Evolutionary conservation across 768 basidiomycete genomes (phyloP).

Genomic region (Tubosaeta sp.): DNA sequence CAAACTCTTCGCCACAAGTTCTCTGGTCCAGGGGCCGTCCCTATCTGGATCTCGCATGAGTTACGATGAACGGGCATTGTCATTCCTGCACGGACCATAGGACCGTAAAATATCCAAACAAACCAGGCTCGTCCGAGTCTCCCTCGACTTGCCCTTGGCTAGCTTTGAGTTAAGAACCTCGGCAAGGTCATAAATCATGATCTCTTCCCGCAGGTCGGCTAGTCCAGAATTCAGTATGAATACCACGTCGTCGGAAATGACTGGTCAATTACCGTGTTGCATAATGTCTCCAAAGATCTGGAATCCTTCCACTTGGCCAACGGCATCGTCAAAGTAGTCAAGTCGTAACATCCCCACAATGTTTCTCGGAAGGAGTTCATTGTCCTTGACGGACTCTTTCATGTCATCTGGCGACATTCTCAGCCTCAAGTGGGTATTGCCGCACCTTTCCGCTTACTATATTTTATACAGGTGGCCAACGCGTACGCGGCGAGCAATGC

Average conservation of each 20-base stretch:
- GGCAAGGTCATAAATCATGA: constrained; percentile 13
- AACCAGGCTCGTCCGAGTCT: constrained; percentile 20
- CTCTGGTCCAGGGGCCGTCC: constrained; percentile 7
- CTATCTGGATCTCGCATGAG: constrained; percentile 6
- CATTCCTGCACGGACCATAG: constrained; percentile 10
- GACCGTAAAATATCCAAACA: constrained; percentile 20
- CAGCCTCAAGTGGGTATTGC: rapidly evolving
- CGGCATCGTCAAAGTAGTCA: constrained; percentile 23
- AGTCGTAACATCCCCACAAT: constrained; percentile 18
- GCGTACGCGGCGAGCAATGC: constrained; percentile 21
- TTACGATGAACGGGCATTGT: no score
- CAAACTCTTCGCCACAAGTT: constrained; percentile 14
- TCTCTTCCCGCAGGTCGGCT: constrained; percentile 14
- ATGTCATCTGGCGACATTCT: constrained; percentile 10
- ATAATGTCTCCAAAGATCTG: constrained; percentile 22
- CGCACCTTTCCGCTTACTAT: constrained; percentile 5
- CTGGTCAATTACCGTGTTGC: constrained; percentile 12
- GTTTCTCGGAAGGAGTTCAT: constrained; percentile 1
- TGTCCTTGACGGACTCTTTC: constrained; percentile 1
- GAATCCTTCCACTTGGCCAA: constrained; percentile 9
- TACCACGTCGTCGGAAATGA: not conserved
- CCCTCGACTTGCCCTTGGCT: constrained; percentile 8
- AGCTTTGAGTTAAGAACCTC: constrained; percentile 16
- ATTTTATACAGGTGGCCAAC: constrained; percentile 10
- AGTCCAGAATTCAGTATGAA: not conserved